Conservation (phyloP, 2,329 filamentous ascomycete species). For the Colletotrichum eremochloae region DNA sequence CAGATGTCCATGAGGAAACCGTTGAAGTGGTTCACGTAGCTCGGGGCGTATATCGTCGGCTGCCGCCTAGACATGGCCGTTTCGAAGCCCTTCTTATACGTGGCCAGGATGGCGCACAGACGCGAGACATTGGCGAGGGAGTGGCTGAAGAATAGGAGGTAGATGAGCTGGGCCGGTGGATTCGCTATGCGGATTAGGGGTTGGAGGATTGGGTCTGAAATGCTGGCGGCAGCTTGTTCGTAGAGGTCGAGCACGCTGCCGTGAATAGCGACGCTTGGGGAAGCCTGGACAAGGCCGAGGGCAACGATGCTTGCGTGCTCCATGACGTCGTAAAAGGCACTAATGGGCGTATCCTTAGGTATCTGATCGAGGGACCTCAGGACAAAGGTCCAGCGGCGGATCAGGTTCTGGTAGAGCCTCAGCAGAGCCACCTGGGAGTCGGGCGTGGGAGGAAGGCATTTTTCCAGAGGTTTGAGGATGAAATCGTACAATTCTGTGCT, state of each 20-base stretch:
- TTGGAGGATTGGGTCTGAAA: conserved; percentile 65
- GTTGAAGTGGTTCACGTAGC: conserved; percentile 80
- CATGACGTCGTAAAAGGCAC: conserved; percentile 58
- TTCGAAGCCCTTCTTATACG: conserved; percentile 83
- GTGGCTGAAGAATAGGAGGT: conserved; percentile 76
- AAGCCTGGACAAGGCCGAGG: conserved; percentile 71
- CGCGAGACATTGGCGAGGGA: conserved; percentile 75
- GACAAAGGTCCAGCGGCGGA: conserved; percentile 69
- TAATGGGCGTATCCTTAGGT: conserved; percentile 51
- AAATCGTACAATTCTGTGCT: conserved; percentile 63
- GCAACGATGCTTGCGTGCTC: conserved; percentile 67
- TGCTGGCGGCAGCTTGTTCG: conserved; percentile 69
- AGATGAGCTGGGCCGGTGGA: conserved; percentile 76
- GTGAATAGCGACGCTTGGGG: conserved; percentile 57
- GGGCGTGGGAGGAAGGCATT: conserved; percentile 45
- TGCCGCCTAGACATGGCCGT: conserved; percentile 61
- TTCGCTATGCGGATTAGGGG: conserved; percentile 74
- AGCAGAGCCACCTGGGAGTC: conserved; percentile 72
- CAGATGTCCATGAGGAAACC: conserved; percentile 89
- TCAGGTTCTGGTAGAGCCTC: conserved; percentile 74
- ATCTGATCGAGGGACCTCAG: conserved; percentile 57
- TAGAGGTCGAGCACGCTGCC: conserved; percentile 79
- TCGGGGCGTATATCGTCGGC: conserved; percentile 63
- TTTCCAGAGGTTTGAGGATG: conserved; percentile 66
- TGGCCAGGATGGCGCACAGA: conserved; percentile 76